Conservation (phyloP, 2,329 filamentous ascomycete species). For the Cytospora paraplurivora region DNA sequence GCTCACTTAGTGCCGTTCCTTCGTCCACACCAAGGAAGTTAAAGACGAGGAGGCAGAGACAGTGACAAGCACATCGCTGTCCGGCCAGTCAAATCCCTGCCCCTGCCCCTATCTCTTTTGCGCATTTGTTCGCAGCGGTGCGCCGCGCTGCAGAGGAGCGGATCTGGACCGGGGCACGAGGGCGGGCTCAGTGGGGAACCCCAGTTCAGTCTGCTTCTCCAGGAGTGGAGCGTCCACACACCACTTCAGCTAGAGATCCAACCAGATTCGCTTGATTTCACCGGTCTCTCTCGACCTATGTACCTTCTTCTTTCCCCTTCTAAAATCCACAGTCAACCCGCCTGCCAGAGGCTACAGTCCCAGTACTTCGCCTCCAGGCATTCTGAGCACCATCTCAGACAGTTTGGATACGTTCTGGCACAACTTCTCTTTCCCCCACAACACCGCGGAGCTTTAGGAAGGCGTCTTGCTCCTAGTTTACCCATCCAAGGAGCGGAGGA, state of each 20-base stretch:
- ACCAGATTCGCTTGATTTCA: constrained; percentile 23
- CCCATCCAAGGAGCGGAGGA: not conserved
- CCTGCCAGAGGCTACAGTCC: not conserved
- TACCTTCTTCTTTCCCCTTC: constrained; percentile 4
- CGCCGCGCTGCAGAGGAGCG: constrained; percentile 19
- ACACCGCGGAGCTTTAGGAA: not conserved
- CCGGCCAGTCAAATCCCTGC: not conserved
- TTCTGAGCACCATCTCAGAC: constrained; percentile 4
- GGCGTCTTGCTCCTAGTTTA: not conserved
- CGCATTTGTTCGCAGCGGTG: constrained; percentile 7
- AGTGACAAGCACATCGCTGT: constrained; percentile 5
- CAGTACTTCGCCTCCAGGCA: constrained; percentile 2
- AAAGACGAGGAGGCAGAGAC: constrained; percentile 6
- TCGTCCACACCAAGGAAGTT: constrained; percentile 9
- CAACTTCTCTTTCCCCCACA: constrained; percentile 5
- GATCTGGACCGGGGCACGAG: constrained; percentile 13
- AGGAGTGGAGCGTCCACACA: constrained; percentile 15
- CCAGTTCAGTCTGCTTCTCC: constrained; percentile 18
- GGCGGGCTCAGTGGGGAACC: constrained; percentile 23
- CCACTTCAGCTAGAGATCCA: constrained; percentile 18
- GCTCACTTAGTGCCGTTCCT: constrained; percentile 10
- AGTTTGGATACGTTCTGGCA: constrained; percentile 12
- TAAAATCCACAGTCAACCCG: constrained; percentile 5
- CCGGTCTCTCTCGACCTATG: constrained; percentile 5
- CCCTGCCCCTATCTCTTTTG: not conserved